Evolutionary conservation across 345 rosid genomes (phyloP).

Genomic region (Aurinia saxatilis): DNA sequence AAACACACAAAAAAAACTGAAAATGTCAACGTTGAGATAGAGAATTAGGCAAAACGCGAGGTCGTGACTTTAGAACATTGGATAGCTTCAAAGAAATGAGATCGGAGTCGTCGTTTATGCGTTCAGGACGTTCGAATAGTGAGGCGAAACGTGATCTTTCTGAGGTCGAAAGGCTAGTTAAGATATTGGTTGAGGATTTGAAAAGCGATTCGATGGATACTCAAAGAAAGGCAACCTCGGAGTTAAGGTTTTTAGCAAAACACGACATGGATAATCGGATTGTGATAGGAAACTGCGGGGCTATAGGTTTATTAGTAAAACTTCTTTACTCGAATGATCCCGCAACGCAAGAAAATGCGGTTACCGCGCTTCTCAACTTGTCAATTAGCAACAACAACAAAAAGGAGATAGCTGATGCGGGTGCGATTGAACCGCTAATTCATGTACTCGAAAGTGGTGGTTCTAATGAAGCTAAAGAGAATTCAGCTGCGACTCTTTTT

Average conservation of each 20-base stretch:
- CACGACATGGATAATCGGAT: slow-evolving; percentile 62
- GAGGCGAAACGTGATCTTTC: slow-evolving; percentile 59
- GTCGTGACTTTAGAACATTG: too few relatives aligned
- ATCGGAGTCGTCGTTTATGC: not conserved
- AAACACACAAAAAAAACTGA: not conserved
- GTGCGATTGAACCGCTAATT: slow-evolving; percentile 66
- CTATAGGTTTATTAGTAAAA: slow-evolving; percentile 48
- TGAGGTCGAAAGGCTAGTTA: slow-evolving; percentile 50
- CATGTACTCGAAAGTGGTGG: slow-evolving; percentile 62
- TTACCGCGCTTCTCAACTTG: slow-evolving; percentile 73
- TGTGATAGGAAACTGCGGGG: slow-evolving; percentile 60
- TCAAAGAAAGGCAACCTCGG: slow-evolving; percentile 43
- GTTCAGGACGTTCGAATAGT: not conserved
- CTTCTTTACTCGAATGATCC: slow-evolving; percentile 47
- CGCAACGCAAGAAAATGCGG: slow-evolving; percentile 56
- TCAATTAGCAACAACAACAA: slow-evolving; percentile 76
- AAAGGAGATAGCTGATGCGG: slow-evolving; percentile 58
- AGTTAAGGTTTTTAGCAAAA: slow-evolving; percentile 58
- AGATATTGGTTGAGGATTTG: slow-evolving; percentile 51
- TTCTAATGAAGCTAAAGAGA: slow-evolving; percentile 63
- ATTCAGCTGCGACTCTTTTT: slow-evolving; percentile 76
- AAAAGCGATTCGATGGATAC: slow-evolving; percentile 38
- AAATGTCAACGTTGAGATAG: not conserved
- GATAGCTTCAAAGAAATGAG: too few relatives aligned
- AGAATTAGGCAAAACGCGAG: too few relatives aligned